Conservation (phyloP, 805 yeast genomes). For the Wickerhamiella hasegawae region DNA sequence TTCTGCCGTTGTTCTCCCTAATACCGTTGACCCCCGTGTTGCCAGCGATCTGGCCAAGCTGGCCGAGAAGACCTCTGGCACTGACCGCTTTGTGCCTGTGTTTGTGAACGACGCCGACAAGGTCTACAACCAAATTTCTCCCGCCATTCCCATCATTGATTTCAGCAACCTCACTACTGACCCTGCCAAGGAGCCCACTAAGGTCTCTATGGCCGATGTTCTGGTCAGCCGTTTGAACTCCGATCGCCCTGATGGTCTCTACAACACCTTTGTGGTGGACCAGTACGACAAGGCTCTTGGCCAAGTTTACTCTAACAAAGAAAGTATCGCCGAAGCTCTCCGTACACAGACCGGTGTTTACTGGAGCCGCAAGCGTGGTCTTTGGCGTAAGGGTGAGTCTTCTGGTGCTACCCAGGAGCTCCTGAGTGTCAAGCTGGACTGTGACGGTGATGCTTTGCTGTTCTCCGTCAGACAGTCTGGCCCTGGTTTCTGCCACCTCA, state of each 20-base stretch:
- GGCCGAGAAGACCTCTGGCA: constrained; percentile 8
- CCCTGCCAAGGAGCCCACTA: constrained; percentile 6
- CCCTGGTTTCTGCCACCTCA: constrained; percentile 83
- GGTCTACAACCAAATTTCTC: constrained; percentile 5
- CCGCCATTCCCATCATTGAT: constrained; percentile 13
- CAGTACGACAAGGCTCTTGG: constrained; percentile 61
- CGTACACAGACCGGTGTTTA: constrained; percentile 76
- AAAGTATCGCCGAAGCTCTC: constrained; percentile 70
- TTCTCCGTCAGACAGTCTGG: constrained; percentile 77
- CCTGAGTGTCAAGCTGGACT: constrained; percentile 53
- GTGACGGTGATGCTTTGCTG: constrained; percentile 84
- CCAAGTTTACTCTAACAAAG: constrained; percentile 74
- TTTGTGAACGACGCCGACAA: constrained; percentile 7
- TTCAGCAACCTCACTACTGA: constrained; percentile 9
- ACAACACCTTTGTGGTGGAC: constrained; percentile 69
- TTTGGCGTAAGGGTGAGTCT: constrained; percentile 93
- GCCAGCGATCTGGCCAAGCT: constrained; percentile 5
- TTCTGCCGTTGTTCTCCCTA: constrained; percentile 11
- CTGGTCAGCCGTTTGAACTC: constrained; percentile 43
- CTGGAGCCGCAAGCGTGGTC: constrained; percentile 75
- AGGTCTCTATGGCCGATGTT: constrained; percentile 27
- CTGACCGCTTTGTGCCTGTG: constrained; percentile 13
- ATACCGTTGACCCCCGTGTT: constrained; percentile 2
- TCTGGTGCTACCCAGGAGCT: constrained; percentile 90
- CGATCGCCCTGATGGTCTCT: constrained; percentile 78